These are phyloP conservation scores for Huntiella savannae DNA, from an alignment of 2,329 filamentous ascomycete species.

Conservation along the genomic window DNA sequence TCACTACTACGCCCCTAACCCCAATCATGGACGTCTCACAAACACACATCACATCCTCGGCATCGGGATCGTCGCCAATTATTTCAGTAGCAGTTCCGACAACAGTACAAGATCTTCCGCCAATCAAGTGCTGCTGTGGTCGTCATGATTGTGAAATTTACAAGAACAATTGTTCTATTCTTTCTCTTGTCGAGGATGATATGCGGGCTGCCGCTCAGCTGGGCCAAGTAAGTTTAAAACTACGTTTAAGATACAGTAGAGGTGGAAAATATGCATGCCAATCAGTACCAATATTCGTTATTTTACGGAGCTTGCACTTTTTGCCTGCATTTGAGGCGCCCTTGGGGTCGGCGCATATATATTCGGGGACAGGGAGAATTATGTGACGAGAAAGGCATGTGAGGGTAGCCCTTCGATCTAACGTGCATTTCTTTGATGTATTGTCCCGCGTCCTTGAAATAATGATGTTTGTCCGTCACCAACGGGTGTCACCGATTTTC, in stretches of 20 bases:
- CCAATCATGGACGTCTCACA: conserved; percentile 4
- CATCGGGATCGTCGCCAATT: not conserved
- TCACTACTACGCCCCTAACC: conserved; percentile 4
- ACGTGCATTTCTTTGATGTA: too few relatives aligned
- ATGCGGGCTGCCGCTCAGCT: conserved; percentile 70
- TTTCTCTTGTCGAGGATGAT: conserved; percentile 72
- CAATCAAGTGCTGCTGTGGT: conserved; percentile 66
- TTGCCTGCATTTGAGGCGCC: too few relatives aligned
- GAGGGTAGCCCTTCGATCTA: too few relatives aligned
- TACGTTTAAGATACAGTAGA: too few relatives aligned
- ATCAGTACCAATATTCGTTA: too few relatives aligned
- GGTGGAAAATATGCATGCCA: too few relatives aligned
- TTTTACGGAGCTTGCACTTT: too few relatives aligned
- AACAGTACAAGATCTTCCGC: conserved; percentile 15
- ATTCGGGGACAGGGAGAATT: too few relatives aligned
- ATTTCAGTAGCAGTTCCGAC: not conserved
- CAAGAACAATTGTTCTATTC: conserved; percentile 56
- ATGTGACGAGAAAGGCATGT: too few relatives aligned
- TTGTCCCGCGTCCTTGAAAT: too few relatives aligned
- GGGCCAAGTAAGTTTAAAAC: conserved; percentile 58
- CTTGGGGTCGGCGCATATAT: too few relatives aligned
- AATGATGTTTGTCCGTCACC: not conserved
- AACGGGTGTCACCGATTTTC: not conserved
- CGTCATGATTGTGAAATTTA: conserved; percentile 60
- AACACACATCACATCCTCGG: not conserved